A percentile compares a stretch with the other conserved stretches of the same genome.
Evolutionary conservation across 2,329 filamentous ascomycete species (phyloP).

Genomic region (Balansia obtecta): DNA sequence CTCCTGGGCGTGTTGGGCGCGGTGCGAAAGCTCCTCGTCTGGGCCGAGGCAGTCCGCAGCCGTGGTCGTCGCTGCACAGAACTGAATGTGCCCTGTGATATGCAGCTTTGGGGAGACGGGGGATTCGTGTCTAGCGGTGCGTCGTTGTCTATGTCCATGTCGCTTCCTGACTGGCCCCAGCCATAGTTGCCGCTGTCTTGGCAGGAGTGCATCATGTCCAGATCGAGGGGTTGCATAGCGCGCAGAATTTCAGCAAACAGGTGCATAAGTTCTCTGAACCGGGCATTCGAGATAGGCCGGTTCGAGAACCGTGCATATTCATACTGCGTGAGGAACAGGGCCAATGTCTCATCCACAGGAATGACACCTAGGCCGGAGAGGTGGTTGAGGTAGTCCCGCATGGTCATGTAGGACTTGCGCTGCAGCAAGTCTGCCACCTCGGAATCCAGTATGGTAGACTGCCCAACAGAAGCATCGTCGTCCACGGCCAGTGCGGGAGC

Average conservation of each 20-base stretch:
- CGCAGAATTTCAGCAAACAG: conserved; percentile 72
- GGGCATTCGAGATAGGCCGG: conserved; percentile 49
- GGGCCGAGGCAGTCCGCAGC: conserved; percentile 28
- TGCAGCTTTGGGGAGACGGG: conserved; percentile 24
- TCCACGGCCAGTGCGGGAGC: conserved; percentile 40
- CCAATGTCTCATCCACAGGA: conserved; percentile 28
- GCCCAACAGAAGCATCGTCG: background rate
- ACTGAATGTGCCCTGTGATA: conserved; percentile 20
- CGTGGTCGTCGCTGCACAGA: conserved; percentile 16
- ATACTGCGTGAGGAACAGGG: conserved; percentile 62
- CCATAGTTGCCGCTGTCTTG: conserved; percentile 7
- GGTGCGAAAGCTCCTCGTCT: conserved; percentile 35
- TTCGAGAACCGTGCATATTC: conserved; percentile 77
- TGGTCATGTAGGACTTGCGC: conserved; percentile 54
- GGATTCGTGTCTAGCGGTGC: conserved; percentile 29
- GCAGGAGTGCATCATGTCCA: conserved; percentile 10
- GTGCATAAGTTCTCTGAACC: conserved; percentile 72
- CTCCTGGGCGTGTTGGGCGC: conserved; percentile 42
- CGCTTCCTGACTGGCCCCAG: conserved; percentile 22
- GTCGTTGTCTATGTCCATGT: conserved; percentile 29
- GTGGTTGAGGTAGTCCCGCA: conserved; percentile 68
- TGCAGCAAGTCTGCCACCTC: conserved; percentile 61
- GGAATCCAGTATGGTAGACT: conserved; percentile 40
- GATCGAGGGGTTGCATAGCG: conserved; percentile 55
- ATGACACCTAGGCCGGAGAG: conserved; percentile 56